These are phyloP conservation scores for Trichosporon ovoides DNA, from an alignment of 1,284 basidiomycete genomes.

Conservation along the genomic window DNA sequence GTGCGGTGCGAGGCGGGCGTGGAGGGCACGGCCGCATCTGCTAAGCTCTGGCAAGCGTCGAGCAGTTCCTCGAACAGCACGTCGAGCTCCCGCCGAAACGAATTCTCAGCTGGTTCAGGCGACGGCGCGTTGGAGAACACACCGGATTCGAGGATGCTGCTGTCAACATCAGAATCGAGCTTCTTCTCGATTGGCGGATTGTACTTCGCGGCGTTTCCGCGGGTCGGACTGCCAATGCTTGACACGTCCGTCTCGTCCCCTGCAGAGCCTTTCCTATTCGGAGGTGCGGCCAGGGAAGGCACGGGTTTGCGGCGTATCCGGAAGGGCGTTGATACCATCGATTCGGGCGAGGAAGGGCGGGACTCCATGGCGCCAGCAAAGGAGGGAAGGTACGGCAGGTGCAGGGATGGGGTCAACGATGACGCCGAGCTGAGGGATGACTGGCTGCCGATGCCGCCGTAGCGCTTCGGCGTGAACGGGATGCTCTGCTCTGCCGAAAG, in stretches of 20 bases:
- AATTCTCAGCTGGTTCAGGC: background rate
- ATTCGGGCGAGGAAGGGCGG: background rate
- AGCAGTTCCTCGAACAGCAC: conserved; percentile 20
- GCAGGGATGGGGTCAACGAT: background rate
- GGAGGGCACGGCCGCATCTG: background rate
- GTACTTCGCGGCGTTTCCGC: background rate
- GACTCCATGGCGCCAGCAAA: background rate
- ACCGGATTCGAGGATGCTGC: background rate
- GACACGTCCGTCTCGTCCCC: background rate
- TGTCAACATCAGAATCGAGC: background rate
- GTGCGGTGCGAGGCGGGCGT: background rate
- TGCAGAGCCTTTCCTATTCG: background rate
- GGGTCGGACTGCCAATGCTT: background rate
- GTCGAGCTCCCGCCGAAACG: conserved; percentile 16
- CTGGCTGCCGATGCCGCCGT: background rate
- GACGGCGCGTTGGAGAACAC: background rate
- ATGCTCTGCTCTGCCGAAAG: background rate
- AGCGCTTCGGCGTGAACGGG: background rate
- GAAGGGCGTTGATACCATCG: conserved; percentile 8
- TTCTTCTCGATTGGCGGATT: background rate
- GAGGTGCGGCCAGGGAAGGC: background rate
- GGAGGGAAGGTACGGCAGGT: background rate
- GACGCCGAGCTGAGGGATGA: background rate
- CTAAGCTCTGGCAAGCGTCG: conserved; percentile 8
- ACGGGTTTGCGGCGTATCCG: conserved; percentile 18